Conservation (phyloP, 805 yeast species). For the Sugiyamaella chiloensis region DNA sequence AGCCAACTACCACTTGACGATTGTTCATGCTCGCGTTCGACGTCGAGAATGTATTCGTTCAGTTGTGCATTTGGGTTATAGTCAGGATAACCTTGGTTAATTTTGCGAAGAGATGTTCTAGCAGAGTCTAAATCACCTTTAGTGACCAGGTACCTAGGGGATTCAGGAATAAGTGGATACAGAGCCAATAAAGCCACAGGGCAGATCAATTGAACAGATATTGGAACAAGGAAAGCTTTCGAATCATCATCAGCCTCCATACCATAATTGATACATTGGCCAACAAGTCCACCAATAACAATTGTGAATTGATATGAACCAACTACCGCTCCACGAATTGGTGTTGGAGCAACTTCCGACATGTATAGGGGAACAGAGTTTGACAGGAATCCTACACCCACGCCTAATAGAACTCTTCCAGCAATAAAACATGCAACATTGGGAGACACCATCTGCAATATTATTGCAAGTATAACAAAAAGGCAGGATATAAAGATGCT, state of each 20-base stretch:
- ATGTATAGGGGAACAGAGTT: constrained; percentile 6
- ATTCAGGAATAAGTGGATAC: constrained; percentile 63
- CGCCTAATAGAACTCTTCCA: constrained; percentile 7
- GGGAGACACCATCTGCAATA: constrained; percentile 6
- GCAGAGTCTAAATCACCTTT: constrained; percentile 50
- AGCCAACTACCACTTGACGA: constrained; percentile 9
- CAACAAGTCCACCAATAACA: constrained; percentile 5
- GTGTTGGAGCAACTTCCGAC: constrained; percentile 7
- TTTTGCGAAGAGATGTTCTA: constrained; percentile 10
- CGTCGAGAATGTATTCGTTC: constrained; percentile 1
- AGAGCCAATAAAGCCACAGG: constrained; percentile 6
- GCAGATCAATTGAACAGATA: constrained; percentile 12
- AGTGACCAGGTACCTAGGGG: constrained; percentile 77
- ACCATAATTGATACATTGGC: constrained; percentile 7
- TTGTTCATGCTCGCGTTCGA: constrained; percentile 5
- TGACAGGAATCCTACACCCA: constrained; percentile 10
- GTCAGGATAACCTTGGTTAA: constrained; percentile 4
- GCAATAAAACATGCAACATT: constrained; percentile 7
- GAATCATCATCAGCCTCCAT: neutral
- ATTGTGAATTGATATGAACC: constrained; percentile 9
- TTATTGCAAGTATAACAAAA: constrained; percentile 3
- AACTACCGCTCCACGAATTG: constrained; percentile 9
- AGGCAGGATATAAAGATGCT: constrained; percentile 4
- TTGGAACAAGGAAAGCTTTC: constrained; percentile 8
- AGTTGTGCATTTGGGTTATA: constrained; percentile 7